Evolutionary conservation across 257 asterid species (phyloP).

Genomic region (Leptodermis oblonga): DNA sequence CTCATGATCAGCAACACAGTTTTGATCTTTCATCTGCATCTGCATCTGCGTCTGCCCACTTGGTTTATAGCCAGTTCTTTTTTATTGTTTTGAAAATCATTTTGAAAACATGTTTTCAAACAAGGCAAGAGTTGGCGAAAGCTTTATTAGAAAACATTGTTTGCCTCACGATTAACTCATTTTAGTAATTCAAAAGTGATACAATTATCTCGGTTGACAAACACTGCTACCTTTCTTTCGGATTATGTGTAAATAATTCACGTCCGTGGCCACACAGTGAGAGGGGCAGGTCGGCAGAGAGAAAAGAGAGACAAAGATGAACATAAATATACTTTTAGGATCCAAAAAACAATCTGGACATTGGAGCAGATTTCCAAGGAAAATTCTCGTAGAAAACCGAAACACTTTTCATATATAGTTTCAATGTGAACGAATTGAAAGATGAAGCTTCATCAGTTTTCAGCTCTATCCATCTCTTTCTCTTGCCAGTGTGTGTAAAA

Average conservation of each 20-base stretch:
- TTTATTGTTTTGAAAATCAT: no score
- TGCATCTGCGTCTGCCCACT: not conserved
- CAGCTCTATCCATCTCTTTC: not conserved
- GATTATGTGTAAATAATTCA: not conserved
- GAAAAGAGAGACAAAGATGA: not conserved
- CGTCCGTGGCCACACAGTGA: not conserved
- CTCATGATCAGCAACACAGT: no score
- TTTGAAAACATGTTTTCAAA: no score
- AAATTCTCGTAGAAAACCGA: not conserved
- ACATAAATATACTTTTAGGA: not conserved
- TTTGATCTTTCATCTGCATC: not conserved
- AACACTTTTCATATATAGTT: not conserved
- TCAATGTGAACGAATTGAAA: conserved; percentile 12
- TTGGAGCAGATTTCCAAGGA: not conserved
- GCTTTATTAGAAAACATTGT: no score
- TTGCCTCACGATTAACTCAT: no score
- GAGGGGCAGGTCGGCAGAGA: conserved; percentile 8
- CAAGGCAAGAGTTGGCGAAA: no score
- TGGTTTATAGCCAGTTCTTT: no score
- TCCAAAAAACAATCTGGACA: not conserved
- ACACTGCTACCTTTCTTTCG: no score
- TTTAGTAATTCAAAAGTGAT: no score
- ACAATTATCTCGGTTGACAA: no score
- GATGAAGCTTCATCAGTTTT: conserved; percentile 1
- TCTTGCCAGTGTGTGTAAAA: not conserved